These are phyloP conservation scores for Babesia ovata DNA, from an alignment of 169 alveolate species.

Conservation along the genomic window DNA sequence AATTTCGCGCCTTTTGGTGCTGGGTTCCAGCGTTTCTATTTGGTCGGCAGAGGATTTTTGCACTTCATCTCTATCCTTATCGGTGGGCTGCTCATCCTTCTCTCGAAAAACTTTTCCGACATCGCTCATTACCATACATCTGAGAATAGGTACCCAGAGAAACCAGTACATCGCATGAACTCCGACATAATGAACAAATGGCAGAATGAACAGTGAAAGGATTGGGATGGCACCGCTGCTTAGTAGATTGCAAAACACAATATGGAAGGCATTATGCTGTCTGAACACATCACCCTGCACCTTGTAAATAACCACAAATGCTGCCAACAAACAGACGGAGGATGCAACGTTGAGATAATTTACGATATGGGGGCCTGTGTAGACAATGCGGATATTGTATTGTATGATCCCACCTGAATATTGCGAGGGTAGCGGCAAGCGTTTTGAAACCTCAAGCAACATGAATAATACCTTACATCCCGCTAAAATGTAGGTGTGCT, in stretches of 20 bases:
- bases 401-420: not conserved
- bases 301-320: constrained; percentile 6
- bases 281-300: constrained; percentile 26
- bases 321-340: constrained; percentile 2
- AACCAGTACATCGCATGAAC: constrained; percentile 35
- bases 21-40: not conserved
- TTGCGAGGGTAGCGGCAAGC: not conserved
- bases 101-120: not conserved
- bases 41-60: not conserved
- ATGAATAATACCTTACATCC: not conserved
- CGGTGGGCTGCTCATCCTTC: not conserved
- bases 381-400: not conserved
- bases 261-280: constrained; percentile 18
- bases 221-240: not conserved
- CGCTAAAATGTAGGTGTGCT: not conserved
- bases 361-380: not conserved
- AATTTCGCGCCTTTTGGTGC: too few species aligned
- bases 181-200: constrained; percentile 28
- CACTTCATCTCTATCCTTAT: not conserved
- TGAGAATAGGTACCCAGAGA: constrained; percentile 53
- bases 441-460: constrained; percentile 7
- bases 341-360: not conserved
- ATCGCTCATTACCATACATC: constrained; percentile 31
- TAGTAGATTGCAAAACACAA: not conserved
- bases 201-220: constrained; percentile 19